Evolutionary conservation across 805 yeast genomes (phyloP).

Genomic region (Lipomyces yamadae): DNA sequence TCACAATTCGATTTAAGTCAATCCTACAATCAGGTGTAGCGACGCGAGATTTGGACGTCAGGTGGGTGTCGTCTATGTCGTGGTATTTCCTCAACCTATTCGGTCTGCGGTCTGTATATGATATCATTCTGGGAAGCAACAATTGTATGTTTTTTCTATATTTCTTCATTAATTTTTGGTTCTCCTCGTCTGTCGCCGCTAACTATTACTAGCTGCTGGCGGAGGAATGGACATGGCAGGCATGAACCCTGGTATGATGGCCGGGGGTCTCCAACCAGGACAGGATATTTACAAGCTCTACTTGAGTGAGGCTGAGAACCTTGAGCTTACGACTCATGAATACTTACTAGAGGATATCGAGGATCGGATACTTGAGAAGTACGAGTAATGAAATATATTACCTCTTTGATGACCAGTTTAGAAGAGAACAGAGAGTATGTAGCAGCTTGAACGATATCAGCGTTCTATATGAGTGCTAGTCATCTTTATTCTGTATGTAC

Average conservation of each 20-base stretch:
- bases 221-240: constrained; percentile 48
- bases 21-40: constrained; percentile 89
- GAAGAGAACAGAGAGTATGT: not conserved
- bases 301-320: constrained; percentile 71
- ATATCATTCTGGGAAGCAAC: constrained; percentile 63
- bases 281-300: constrained; percentile 62
- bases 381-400: constrained; percentile 6
- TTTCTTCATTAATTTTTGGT: not conserved
- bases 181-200: constrained; percentile 9
- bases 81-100: constrained; percentile 92
- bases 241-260: constrained; percentile 54
- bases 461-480: not conserved
- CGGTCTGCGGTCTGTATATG: constrained; percentile 80
- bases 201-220: constrained; percentile 44
- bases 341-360: constrained; percentile 65
- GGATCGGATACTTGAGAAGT: constrained; percentile 51
- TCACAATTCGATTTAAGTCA: constrained; percentile 85
- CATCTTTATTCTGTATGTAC: not conserved
- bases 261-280: constrained; percentile 52
- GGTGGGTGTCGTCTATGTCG: constrained; percentile 92
- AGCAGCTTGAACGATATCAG: not conserved
- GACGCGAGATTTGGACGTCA: constrained; percentile 82
- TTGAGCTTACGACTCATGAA: constrained; percentile 65
- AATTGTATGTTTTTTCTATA: constrained; percentile 28
- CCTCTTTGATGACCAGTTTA: not conserved